Evolutionary conservation across 106 monocot genomes (phyloP), one percentile per base, ranked within the genome.

Genomic region (Amphibolis antarctica): DNA sequence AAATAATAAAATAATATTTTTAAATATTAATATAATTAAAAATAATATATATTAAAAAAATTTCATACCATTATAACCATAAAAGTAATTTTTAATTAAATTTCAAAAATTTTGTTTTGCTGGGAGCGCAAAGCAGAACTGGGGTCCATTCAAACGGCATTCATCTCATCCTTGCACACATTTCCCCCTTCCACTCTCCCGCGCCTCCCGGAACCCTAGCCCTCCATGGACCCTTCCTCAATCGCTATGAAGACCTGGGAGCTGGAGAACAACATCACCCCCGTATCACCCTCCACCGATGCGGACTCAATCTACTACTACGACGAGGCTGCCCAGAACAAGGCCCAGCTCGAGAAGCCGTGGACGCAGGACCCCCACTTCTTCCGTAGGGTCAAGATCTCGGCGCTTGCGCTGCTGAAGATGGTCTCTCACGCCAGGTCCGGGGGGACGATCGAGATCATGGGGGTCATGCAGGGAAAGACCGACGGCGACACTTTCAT

Each of bases 391-490:
- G 89, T 85, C 12, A 63, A 69, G 71, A 80, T 96, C 42, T 96
- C 96, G 11, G 96, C 96, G 6, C 83, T 96, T 19, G 96, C 96
- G 15, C 82, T 96, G 3, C 86, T 96, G 21, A 96, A 96, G 74
- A 96, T 96, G 96, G 96, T 96, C 12, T 89, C 84, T 24, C 96
- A 96, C 66, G 89, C 96, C 44, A 79, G 86, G 62, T 82, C 96
- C 28, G 89, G 96, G 7, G 96, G 96, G 19, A 86, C 75, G 19
- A 96, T 96, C 57, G 96, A 96, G 80, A 73, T 96, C 46, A 96
- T 96, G 96, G 96, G 90, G n/a, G 66, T 96, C 17, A 96, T 96
- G 96, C 96, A 96, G 79, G 96, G 96, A 0, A 89, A 86, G 75
- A 86, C 78, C n/a, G 89, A 80, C 6, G 90, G 96, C 14, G 86